Base-by-base conservation (phyloP, 768 basidiomycete species). In the Hemileccinum rubropunctum region DNA sequence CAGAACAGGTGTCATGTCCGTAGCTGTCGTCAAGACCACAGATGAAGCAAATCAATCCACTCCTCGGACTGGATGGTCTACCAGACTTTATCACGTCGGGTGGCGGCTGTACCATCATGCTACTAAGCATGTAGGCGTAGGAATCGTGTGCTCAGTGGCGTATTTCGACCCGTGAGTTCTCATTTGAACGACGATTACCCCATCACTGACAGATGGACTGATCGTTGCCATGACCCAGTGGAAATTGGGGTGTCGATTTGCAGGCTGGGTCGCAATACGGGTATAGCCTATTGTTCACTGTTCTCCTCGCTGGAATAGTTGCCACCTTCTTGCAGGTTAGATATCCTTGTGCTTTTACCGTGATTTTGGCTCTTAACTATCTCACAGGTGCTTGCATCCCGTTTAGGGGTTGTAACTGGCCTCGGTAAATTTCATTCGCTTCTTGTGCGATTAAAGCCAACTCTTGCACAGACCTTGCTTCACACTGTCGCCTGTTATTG, bases 211-310 rank as follows among this genome's bases (percentile, higher is more conserved):
- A 17, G 18, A 14, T 44, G 14, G 11, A 11, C 38, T 54, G 34
- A 50, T 40, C 33, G 36, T 37, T 23, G 40, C 28, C 32, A 28
- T 34, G 26, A 21, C 4, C 14, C 47, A 86, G 85, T 17, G 89
- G 91, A 26, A 95, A 94, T 61, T 93, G 91, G 92, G 82, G 86
- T 15, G 91, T 93, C 14, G 92, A 94, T 70, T 72, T 95, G 8
- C 86, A 90, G 67, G 92, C 92, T 1, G 92, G 92, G 10, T 87
- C 88, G 17, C 66, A 83, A 48, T 95, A 79, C 63, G 93, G 95
- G 1, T 97, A 95, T 69, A 80, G 79, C 52, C 75, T 95, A 13
- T 78, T 98, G 27, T 95, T 95, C 68, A 76, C 91, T 14, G 84
- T 98, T 11, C 76, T 97, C 6, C 65, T 97, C 17, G 75, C 94